Conservation (phyloP, 2,329 filamentous ascomycete genomes). For the Gremmenia infestans region DNA sequence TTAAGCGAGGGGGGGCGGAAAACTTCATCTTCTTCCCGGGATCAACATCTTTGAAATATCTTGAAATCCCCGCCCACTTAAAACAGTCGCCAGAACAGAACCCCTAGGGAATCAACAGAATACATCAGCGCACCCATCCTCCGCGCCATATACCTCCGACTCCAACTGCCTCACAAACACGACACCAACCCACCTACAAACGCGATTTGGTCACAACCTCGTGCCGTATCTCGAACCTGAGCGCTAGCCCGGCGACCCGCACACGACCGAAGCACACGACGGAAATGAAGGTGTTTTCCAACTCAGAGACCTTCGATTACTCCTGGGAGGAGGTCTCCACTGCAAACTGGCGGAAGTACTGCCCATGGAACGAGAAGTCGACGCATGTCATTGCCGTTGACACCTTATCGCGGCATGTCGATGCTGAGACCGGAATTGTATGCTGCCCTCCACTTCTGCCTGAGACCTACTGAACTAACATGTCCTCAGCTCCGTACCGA, state of each 20-base stretch:
- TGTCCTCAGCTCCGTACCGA: slow-evolving; percentile 59
- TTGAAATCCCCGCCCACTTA: too few species aligned
- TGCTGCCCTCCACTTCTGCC: slow-evolving; percentile 31
- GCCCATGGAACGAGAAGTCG: slow-evolving; percentile 98
- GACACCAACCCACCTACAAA: neutral
- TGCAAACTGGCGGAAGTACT: slow-evolving; percentile 98
- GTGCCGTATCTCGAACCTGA: neutral
- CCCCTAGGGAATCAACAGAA: too few species aligned
- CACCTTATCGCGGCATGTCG: slow-evolving; percentile 70
- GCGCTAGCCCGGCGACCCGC: slow-evolving; percentile 19
- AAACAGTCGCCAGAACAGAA: too few species aligned
- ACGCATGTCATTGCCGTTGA: slow-evolving; percentile 95
- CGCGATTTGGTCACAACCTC: neutral
- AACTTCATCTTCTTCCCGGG: too few species aligned
- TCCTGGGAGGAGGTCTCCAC: slow-evolving; percentile 98
- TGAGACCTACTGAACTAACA: slow-evolving; percentile 7
- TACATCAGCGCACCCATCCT: too few species aligned
- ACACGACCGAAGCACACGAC: slow-evolving; percentile 24
- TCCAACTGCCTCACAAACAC: too few species aligned
- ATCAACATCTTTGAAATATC: too few species aligned
- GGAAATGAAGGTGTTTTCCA: slow-evolving; percentile 92
- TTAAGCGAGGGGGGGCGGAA: too few species aligned
- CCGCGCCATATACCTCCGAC: too few species aligned
- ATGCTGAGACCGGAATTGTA: slow-evolving; percentile 61
- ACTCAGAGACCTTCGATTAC: slow-evolving; percentile 87